Percentiles rank a stretch among this genome's conserved stretches.
phyloP scores from a whole-genome alignment of 805 yeast genomes.

The Candida michaelii region DNA sequence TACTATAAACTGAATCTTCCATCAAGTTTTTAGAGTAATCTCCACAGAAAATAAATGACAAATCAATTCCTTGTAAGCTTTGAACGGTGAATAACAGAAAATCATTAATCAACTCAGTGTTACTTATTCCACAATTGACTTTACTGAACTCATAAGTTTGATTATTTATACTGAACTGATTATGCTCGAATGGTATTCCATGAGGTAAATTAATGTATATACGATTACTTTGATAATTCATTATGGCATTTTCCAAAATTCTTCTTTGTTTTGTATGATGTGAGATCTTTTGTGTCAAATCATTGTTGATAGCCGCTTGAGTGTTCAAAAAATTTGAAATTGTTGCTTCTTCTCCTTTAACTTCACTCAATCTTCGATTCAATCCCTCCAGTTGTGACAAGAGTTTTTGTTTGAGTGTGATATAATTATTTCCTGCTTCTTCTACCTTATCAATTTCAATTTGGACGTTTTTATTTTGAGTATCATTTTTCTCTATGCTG shows the following conservation, averaged over 20 bases:
- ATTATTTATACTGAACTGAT: conserved; percentile 8
- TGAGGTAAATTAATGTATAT: conserved; percentile 19
- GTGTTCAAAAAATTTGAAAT: not conserved
- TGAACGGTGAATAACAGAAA: conserved; percentile 17
- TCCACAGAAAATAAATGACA: conserved; percentile 7
- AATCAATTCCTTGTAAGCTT: not conserved
- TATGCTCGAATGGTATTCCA: conserved; percentile 7
- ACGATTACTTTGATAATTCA: conserved; percentile 30
- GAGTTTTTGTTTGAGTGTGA: conserved; percentile 18
- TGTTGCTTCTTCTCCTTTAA: conserved; percentile 11
- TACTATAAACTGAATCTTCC: not conserved
- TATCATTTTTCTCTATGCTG: conserved; percentile 6
- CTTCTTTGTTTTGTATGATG: conserved; percentile 39
- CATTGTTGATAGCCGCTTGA: conserved; percentile 15
- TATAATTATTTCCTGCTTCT: conserved; percentile 19
- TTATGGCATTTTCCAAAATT: conserved; percentile 50
- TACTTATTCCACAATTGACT: conserved; percentile 9
- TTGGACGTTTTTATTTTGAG: conserved; percentile 6
- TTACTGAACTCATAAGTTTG: conserved; percentile 18
- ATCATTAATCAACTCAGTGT: conserved; percentile 20
- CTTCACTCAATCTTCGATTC: conserved; percentile 7
- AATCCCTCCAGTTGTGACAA: conserved; percentile 19
- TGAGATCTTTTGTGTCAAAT: conserved; percentile 23
- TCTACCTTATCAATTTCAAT: conserved; percentile 14
- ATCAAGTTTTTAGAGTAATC: not conserved